Conservation (phyloP, 1,139 yeast genomes). For the Lodderomyces theae region DNA sequence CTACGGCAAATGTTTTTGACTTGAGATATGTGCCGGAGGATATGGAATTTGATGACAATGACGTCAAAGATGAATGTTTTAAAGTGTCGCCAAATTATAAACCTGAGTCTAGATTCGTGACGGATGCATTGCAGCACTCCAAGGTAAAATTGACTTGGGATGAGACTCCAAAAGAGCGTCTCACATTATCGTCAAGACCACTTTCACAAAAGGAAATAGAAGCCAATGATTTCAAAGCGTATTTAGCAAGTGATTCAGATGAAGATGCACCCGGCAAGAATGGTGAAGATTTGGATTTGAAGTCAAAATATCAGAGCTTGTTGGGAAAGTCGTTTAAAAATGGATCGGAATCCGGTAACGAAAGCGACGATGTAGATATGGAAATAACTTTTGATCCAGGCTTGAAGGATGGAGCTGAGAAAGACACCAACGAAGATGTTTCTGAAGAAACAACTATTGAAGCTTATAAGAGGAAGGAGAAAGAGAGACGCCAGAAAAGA, state of each 20-base stretch:
- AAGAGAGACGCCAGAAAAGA: slow-evolving; percentile 85
- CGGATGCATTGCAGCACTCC: slow-evolving; percentile 92
- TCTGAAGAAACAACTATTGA: slow-evolving; percentile 78
- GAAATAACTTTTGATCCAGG: slow-evolving; percentile 96
- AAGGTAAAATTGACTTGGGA: slow-evolving; percentile 96
- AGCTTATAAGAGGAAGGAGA: slow-evolving; percentile 81
- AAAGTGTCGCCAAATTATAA: slow-evolving; percentile 74
- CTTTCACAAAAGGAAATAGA: slow-evolving; percentile 90
- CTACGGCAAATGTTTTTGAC: slow-evolving; percentile 93
- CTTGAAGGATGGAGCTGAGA: slow-evolving; percentile 45
- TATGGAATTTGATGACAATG: slow-evolving; percentile 74
- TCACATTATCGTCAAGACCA: slow-evolving; percentile 73
- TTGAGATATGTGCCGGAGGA: slow-evolving; percentile 90
- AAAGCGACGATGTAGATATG: slow-evolving; percentile 78
- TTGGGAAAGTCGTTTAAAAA: slow-evolving; percentile 48
- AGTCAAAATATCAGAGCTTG: slow-evolving; percentile 64
- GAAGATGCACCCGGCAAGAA: slow-evolving; percentile 44
- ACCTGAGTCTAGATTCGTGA: slow-evolving; percentile 76
- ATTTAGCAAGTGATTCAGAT: slow-evolving; percentile 86
- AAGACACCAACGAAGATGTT: slow-evolving; percentile 30
- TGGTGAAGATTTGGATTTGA: slow-evolving; percentile 29
- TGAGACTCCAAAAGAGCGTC: slow-evolving; percentile 91
- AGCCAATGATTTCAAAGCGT: slow-evolving; percentile 95
- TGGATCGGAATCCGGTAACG: slow-evolving; percentile 45
- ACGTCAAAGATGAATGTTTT: slow-evolving; percentile 69